Evolutionary conservation across 2,329 filamentous ascomycete species (phyloP).

Genomic region (Amylocarpus encephaloides): DNA sequence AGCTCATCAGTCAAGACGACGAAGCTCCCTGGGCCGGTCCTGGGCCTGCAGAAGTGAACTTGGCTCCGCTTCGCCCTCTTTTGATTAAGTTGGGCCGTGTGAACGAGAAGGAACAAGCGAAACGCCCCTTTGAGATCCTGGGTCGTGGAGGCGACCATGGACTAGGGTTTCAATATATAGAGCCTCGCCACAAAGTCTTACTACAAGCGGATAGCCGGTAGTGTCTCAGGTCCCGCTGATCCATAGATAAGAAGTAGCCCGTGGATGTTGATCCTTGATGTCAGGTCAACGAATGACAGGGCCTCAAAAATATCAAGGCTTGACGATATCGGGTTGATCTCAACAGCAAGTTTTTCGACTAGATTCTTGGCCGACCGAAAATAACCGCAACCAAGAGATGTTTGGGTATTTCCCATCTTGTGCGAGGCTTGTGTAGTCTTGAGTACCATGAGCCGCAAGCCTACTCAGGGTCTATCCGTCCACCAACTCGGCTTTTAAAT

Average conservation of each 20-base stretch:
- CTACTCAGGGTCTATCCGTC: too few relatives aligned
- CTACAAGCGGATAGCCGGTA: background rate
- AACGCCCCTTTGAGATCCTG: background rate
- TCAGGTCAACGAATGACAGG: slow-evolving; percentile 6
- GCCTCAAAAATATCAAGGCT: background rate
- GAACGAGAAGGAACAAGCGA: background rate
- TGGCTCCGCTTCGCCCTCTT: background rate
- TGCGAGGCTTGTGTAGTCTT: too few relatives aligned
- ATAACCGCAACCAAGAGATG: background rate
- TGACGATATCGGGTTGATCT: background rate
- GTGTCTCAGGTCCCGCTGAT: slow-evolving; percentile 13
- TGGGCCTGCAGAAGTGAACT: background rate
- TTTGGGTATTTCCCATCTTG: background rate
- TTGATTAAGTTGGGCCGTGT: too few relatives aligned
- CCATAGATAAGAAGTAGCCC: slow-evolving; percentile 20
- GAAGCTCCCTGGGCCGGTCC: slow-evolving; percentile 14
- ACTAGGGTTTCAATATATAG: background rate
- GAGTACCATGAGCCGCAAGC: too few relatives aligned
- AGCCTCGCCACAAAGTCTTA: background rate
- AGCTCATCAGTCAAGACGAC: slow-evolving; percentile 3
- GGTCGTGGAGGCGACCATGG: background rate
- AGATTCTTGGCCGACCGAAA: background rate
- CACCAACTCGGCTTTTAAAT: too few relatives aligned
- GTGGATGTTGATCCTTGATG: slow-evolving; percentile 10
- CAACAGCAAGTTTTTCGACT: too few relatives aligned